Conservation (phyloP, 2,329 filamentous ascomycete genomes). For the Trichoderma atroviride region DNA sequence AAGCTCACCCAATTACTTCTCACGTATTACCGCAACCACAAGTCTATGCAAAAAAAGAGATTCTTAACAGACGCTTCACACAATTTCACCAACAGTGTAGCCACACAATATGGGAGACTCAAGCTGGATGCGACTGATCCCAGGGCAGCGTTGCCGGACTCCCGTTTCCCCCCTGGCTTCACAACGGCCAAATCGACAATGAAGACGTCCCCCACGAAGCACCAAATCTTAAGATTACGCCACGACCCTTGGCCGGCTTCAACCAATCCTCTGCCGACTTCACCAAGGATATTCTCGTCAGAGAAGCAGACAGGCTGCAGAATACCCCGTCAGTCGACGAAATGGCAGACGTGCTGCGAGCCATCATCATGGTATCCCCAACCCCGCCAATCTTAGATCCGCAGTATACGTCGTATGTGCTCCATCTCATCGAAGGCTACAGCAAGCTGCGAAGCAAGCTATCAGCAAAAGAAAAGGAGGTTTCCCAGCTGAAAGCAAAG, state of each 20-base stretch:
- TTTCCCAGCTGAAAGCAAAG: constrained; percentile 42
- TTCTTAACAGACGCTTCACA: not conserved
- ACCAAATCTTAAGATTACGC: not conserved
- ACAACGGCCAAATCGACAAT: not conserved
- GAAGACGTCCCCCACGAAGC: constrained; percentile 1
- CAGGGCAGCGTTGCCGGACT: constrained; percentile 33
- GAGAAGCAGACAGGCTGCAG: constrained; percentile 35
- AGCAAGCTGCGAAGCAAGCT: constrained; percentile 36
- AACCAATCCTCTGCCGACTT: not conserved
- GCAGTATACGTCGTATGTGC: constrained; percentile 48
- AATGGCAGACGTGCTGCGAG: constrained; percentile 49
- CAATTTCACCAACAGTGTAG: too few relatives aligned
- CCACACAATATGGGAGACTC: constrained; percentile 31
- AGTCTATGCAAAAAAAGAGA: not conserved
- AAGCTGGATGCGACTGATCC: constrained; percentile 34
- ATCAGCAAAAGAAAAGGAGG: constrained; percentile 41
- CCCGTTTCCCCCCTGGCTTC: constrained; percentile 24
- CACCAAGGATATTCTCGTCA: constrained; percentile 29
- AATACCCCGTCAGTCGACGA: constrained; percentile 49
- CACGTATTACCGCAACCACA: not conserved
- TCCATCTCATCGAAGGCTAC: constrained; percentile 44
- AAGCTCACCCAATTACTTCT: not conserved
- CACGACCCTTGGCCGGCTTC: not conserved
- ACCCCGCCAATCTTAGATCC: constrained; percentile 42
- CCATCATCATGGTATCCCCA: constrained; percentile 45